These are phyloP conservation scores for Mycosphaerella arachidis DNA, from an alignment of 2,329 filamentous ascomycete genomes.

Conservation along the genomic window DNA sequence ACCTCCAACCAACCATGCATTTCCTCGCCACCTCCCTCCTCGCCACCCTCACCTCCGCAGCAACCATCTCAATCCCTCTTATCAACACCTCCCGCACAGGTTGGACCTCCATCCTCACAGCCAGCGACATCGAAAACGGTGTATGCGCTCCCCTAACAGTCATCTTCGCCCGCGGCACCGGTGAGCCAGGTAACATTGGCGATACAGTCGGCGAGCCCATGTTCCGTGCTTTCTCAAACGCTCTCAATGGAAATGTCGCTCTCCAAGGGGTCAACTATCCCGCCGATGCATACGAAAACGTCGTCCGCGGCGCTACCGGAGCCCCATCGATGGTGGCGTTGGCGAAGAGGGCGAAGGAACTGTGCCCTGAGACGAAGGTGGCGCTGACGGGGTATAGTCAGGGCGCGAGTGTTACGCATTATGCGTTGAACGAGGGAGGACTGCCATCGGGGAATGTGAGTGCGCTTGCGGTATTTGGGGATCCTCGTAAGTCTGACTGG, in stretches of 20 bases:
- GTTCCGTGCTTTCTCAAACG: conserved; percentile 40
- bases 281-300: conserved; percentile 28
- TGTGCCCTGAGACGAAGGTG: conserved; percentile 18
- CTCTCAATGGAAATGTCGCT: conserved; percentile 43
- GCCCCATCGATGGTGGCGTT: neutral
- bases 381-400: conserved; percentile 16
- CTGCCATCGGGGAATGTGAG: neutral
- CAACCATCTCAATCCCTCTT: too few relatives aligned
- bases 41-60: too few relatives aligned
- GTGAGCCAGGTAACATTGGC: conserved; percentile 50
- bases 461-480: neutral
- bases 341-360: conserved; percentile 5
- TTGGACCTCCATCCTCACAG: neutral
- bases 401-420: conserved; percentile 16
- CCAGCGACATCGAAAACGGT: conserved; percentile 17
- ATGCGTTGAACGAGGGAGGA: conserved; percentile 8
- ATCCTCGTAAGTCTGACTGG: too few relatives aligned
- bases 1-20: too few relatives aligned
- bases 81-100: too few relatives aligned
- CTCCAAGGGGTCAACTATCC: conserved; percentile 53
- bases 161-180: conserved; percentile 55
- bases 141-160: conserved; percentile 47
- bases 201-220: conserved; percentile 48
- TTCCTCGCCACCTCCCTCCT: too few relatives aligned
- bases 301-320: conserved; percentile 5